Evolutionary conservation across 495 filamentous ascomycete genomes (phyloP).

Genomic region (Talaromyces thailandensis): DNA sequence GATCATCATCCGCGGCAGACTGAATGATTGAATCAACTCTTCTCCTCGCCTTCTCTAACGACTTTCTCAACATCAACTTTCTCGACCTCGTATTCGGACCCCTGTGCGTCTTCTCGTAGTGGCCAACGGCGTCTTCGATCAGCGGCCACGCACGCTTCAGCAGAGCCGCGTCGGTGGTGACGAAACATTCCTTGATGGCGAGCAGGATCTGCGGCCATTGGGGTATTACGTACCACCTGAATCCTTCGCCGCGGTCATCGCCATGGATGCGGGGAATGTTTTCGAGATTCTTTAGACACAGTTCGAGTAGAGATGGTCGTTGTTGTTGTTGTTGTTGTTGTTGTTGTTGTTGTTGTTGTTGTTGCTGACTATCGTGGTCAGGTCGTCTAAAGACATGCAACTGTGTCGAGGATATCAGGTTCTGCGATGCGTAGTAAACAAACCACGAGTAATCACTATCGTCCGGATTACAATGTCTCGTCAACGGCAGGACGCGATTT

Average conservation of each 20-base stretch:
- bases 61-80: neutral
- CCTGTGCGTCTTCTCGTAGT: neutral
- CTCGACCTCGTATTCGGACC: neutral
- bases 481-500: neutral
- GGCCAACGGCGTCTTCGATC: slow-evolving; percentile 1
- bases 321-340: too few species aligned
- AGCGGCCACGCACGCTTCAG: neutral
- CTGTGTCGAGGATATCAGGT: neutral
- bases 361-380: neutral
- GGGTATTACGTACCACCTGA: slow-evolving; percentile 4
- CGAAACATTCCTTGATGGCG: neutral
- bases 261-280: slow-evolving; percentile 1
- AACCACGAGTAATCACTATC: slow-evolving; percentile 2
- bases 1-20: neutral
- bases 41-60: neutral
- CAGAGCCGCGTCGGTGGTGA: neutral
- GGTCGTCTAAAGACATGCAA: neutral
- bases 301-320: neutral
- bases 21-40: neutral
- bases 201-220: neutral
- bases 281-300: neutral
- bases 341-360: neutral
- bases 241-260: slow-evolving; percentile 3
- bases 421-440: neutral
- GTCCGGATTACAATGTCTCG: neutral